Evolutionary conservation across 495 filamentous ascomycete species (phyloP).

Genomic region (Xylaria telfairii): DNA sequence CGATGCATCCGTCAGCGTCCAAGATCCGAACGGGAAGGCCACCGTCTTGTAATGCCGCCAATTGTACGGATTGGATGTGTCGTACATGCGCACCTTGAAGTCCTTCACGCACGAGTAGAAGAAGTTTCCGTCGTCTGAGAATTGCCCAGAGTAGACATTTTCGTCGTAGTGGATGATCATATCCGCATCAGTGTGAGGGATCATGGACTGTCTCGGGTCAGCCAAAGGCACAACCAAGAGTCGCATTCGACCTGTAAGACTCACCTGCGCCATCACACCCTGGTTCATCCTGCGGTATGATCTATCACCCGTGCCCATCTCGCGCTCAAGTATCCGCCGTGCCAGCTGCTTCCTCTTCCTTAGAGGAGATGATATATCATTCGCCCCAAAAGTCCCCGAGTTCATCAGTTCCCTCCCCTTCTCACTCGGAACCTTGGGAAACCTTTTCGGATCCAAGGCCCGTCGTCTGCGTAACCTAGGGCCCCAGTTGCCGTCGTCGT

Average conservation of each 20-base stretch:
- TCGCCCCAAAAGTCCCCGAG: constrained; percentile 76
- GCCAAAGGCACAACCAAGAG: neutral
- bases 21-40: constrained; percentile 81
- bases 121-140: constrained; percentile 95
- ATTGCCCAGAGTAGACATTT: constrained; percentile 93
- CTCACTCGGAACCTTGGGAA: constrained; percentile 80
- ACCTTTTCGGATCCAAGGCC: constrained; percentile 51
- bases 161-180: constrained; percentile 86
- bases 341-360: constrained; percentile 67
- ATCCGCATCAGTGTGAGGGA: constrained; percentile 78
- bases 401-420: constrained; percentile 78
- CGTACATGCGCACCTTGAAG: constrained; percentile 94
- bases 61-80: constrained; percentile 92
- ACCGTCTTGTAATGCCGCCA: constrained; percentile 98
- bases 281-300: constrained; percentile 61
- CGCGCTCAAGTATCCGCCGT: constrained; percentile 74
- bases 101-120: constrained; percentile 96
- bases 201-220: constrained; percentile 52
- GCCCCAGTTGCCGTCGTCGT: constrained; percentile 39
- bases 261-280: constrained; percentile 65
- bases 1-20: constrained; percentile 95
- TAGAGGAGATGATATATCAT: constrained; percentile 57
- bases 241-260: neutral
- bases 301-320: constrained; percentile 68
- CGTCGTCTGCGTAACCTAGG: constrained; percentile 40